Evolutionary conservation across 1,284 basidiomycete genomes (phyloP).

Genomic region (Earliella scabrosa): DNA sequence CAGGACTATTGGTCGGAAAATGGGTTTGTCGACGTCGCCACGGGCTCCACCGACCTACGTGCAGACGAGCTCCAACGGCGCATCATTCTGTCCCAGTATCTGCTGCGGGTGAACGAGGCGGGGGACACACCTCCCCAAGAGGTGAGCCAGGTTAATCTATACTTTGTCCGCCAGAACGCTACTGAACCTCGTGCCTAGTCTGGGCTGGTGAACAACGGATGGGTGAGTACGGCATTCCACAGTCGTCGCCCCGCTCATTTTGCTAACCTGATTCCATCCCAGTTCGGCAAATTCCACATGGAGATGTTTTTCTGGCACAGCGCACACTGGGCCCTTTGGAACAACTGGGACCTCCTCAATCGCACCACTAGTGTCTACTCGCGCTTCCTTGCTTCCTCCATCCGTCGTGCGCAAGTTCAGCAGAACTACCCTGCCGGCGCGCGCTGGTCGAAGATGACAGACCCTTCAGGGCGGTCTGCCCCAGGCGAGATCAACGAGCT

Average conservation of each 20-base stretch:
- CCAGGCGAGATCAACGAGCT: slow-evolving; percentile 67
- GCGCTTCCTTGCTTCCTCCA: slow-evolving; percentile 51
- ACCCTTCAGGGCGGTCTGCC: slow-evolving; percentile 58
- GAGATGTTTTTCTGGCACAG: slow-evolving; percentile 68
- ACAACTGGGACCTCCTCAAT: slow-evolving; percentile 56
- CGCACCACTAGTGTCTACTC: slow-evolving; percentile 49
- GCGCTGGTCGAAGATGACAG: slow-evolving; percentile 72
- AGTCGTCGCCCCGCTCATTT: no score
- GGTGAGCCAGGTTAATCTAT: no score
- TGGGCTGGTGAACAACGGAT: slow-evolving; percentile 61
- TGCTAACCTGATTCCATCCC: no score
- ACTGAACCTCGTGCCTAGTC: no score
- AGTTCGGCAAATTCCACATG: slow-evolving; percentile 63
- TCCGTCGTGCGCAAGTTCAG: slow-evolving; percentile 51
- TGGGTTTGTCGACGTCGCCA: slow-evolving; percentile 58
- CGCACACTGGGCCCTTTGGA: slow-evolving; percentile 64
- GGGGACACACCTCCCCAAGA: slow-evolving; percentile 61
- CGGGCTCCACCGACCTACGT: slow-evolving; percentile 50
- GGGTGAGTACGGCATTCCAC: slow-evolving; percentile 43
- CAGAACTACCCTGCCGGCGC: slow-evolving; percentile 56
- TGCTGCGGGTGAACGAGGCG: slow-evolving; percentile 63
- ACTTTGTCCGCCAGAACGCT: no score
- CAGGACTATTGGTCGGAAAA: slow-evolving; percentile 49
- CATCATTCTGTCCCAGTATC: slow-evolving; percentile 59
- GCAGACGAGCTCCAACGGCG: slow-evolving; percentile 61